Conservation (phyloP, 2,329 filamentous ascomycete species). For the Fusarium oxysporum region DNA sequence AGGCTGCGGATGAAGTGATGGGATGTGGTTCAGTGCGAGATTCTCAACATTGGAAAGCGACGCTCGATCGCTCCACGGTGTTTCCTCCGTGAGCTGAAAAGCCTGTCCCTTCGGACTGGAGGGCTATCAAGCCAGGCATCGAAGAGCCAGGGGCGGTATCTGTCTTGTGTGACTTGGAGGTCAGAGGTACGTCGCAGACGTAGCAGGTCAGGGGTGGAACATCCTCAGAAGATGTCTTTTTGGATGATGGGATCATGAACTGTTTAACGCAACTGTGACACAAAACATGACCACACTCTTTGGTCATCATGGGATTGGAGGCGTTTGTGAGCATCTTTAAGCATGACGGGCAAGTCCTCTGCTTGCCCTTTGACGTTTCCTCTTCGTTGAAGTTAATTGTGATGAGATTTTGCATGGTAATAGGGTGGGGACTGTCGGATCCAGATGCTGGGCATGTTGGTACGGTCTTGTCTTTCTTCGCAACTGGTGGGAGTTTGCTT, state of each 20-base stretch:
- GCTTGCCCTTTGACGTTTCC: slow-evolving; percentile 58
- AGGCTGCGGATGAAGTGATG: slow-evolving; percentile 36
- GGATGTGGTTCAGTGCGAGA: slow-evolving; percentile 1
- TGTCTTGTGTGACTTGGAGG: slow-evolving; percentile 58
- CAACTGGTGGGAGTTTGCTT: slow-evolving; percentile 64
- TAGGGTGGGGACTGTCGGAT: slow-evolving; percentile 73
- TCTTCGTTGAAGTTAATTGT: slow-evolving; percentile 82
- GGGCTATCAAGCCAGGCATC: slow-evolving; percentile 78
- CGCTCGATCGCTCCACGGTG: slow-evolving; percentile 80
- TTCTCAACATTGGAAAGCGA: slow-evolving; percentile 82
- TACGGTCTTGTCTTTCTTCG: slow-evolving; percentile 72
- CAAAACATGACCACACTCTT: slow-evolving; percentile 91
- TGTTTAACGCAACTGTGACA: slow-evolving; percentile 87
- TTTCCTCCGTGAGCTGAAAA: slow-evolving; percentile 90
- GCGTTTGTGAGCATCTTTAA: slow-evolving; percentile 85
- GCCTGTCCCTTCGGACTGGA: slow-evolving; percentile 89
- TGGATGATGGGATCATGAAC: slow-evolving; percentile 75
- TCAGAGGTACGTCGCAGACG: slow-evolving; percentile 86
- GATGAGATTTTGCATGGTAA: slow-evolving; percentile 83
- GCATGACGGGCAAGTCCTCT: slow-evolving; percentile 81
- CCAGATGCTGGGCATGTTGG: slow-evolving; percentile 83
- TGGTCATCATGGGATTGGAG: slow-evolving; percentile 83
- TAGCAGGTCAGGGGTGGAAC: slow-evolving; percentile 73
- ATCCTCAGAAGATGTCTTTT: slow-evolving; percentile 53
- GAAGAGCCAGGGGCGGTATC: slow-evolving; percentile 64